Evolutionary conservation across 352 stramenopile species (phyloP), one percentile per base, ranked within the genome.

Genomic region (Phytopythium boreale): DNA sequence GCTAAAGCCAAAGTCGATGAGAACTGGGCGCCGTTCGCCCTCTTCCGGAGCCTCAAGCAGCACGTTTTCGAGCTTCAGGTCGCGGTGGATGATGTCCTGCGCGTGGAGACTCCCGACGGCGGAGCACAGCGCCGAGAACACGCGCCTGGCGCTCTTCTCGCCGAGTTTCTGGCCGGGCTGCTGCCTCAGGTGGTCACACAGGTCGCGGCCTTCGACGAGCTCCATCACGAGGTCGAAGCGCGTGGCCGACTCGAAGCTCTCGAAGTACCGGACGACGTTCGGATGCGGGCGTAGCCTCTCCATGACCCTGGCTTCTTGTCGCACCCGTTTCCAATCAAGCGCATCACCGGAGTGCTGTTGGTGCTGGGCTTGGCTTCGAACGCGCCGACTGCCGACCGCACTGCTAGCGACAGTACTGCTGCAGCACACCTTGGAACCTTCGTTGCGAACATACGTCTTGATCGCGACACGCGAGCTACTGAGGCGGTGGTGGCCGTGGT

Each of bases 41-140:
- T 64, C 72, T 43, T 90, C 8, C 14, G 10, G 47, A 20, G 9
- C 22, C 17, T 53, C 75, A 0, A 93, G 46, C 36, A 93, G 62
- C 1, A 93, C 68, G 53, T 93, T 92, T 63, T 93, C 84, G 34
- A 90, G 82, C 60, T 93, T 93, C 41, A 93, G 65, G 61, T 93
- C 84, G 20, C 84, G 75, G 47, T 93, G 81, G 60, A 92, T 82
- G 36, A 91, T 67, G 26, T 77, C 53, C 36, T 88, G 79, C 2
- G 52, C 55, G 57, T 91, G 84, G 22, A 93, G 70, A 15, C 71
- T 69, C 26, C 53, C 59, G 7, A 92, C 63, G 0, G 65, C 81
- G 4, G 27, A 56, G 51, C 71, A 67, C 11, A 90, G 55, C 17
- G 84, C 71, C 1, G 31, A 53, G 52, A 92, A 89, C 50, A 92